Evolutionary conservation across 768 basidiomycete genomes (phyloP), one percentile per base, ranked within the genome.

Genomic region (Tubosaeta sp.): DNA sequence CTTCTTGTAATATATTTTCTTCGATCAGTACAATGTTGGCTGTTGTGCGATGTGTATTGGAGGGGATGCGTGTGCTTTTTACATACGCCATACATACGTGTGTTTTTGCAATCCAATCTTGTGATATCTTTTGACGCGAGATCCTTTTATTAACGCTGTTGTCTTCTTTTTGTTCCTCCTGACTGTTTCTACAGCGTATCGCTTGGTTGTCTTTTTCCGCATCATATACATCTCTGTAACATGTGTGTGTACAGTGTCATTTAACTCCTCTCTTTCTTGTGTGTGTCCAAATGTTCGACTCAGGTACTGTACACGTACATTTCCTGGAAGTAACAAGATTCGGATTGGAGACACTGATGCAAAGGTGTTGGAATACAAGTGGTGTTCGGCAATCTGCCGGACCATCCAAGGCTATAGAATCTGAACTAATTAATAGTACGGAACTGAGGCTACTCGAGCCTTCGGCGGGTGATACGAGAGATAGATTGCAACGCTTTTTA

Each of bases 11-110:
- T 64, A 63, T 55, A 64, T 55, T 43, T 53, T 51, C 46, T 64
- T 62, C 35, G 35, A 31, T 46, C 46, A 39, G 69, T 69, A 64
- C 67, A 60, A 59, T 64, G 62, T 57, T 62, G 56, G 50, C 43
- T 56, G 59, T 43, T 50, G 61, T 58, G 52, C 60, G 57, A 65
- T 47, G 46, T 58, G 52, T 62, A 65, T 65, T 50, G 46, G 47
- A 54, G 29, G 53, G 53, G 55, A 32, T 52, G 41, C 33, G 47
- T 54, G 50, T 62, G 54, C 50, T 59, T 51, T 59, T 50, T 56
- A 50, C 53, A 57, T 63, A 54, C 51, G 42, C 37, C 49, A 53
- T 66, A 59, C 54, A 56, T 65, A 57, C 43, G 14, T 53, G 41
- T 53, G 48, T 45, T 50, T 53, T 59, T 34, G 25, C 57, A 64